Percentiles rank a stretch among this genome's conserved stretches.
Evolutionary conservation across 805 yeast species (phyloP).

Genomic region (Schizosaccharomyces lindneri): DNA sequence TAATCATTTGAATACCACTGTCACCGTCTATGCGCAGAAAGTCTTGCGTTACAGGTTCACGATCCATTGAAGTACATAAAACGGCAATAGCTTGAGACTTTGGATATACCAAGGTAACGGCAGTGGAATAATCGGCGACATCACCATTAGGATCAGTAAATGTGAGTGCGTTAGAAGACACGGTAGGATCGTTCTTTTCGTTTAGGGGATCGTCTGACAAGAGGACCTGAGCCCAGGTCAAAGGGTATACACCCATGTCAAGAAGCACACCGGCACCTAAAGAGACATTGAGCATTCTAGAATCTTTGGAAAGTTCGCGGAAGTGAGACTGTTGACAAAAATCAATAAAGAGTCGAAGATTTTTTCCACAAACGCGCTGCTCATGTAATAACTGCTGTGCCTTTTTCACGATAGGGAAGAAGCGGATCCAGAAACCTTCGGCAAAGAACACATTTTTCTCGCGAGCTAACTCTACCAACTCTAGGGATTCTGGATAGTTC

Average conservation of each 20-base stretch:
- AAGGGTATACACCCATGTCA: constrained; percentile 29
- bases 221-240: constrained; percentile 17
- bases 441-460: constrained; percentile 22
- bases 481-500: constrained; percentile 21
- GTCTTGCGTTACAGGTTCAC: constrained; percentile 1
- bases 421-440: constrained; percentile 25
- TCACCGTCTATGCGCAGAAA: constrained; percentile 7
- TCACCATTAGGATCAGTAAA: background rate
- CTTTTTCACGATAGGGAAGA: constrained; percentile 20
- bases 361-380: constrained; percentile 22
- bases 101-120: background rate
- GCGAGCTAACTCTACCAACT: constrained; percentile 21
- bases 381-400: constrained; percentile 18
- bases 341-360: constrained; percentile 21
- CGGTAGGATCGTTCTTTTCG: background rate
- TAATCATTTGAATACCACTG: constrained; percentile 5
- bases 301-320: constrained; percentile 13
- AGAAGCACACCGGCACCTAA: constrained; percentile 33
- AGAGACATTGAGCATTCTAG: constrained; percentile 20
- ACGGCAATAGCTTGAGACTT: background rate
- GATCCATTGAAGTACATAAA: background rate
- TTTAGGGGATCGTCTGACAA: constrained; percentile 6
- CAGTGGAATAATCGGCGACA: background rate
- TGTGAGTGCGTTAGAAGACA: background rate
- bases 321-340: constrained; percentile 18